Evolutionary conservation across 1,139 yeast genomes (phyloP), one percentile per base, ranked within the genome.

Genomic region (Nadsonia starkeyi-henricii): DNA sequence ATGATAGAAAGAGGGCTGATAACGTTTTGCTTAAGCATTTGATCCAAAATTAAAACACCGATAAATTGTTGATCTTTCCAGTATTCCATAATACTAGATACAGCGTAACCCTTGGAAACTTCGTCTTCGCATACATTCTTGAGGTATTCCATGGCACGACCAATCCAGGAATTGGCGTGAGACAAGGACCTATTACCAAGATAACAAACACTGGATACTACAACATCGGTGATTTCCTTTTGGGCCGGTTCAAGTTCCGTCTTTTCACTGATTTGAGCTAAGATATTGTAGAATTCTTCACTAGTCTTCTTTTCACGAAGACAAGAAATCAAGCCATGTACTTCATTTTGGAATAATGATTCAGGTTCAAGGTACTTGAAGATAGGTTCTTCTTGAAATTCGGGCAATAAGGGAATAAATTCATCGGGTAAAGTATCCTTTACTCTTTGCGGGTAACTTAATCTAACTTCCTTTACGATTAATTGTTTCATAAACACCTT

Each of bases 151-250:
- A 71, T 65, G 48, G 80, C 75, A 52, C 80, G 74, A 43, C 74
- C 72, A 52, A 86, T 71, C 61, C 84, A 80, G 56, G 78, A 78
- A 48, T 79, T 81, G 42, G 88, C 88, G 50, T 94, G 95, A 21
- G 95, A 85, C 45, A 89, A 74, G 0, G 97, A 88, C 61, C 97
- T 76, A 45, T 86, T 82, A 23, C 97, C 96, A 52, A 88, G 79
- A 58, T 79, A 81, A 45, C 93, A 84, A 50, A 86, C 73, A 0
- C 84, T 73, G 59, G 85, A 89, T 55, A 82, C 72, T 21, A 88
- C 65, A 26, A 85, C 67, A 39, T 82, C 77, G 43, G 82, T 70
- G 42, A 78, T 62, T 52, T 80, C 68, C 54, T 73, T 64, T 55
- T 45, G 37, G 28, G 42, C 30, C 26, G 30, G 28, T 9, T 73